Evolutionary conservation across 2,329 filamentous ascomycete genomes (phyloP).

Genomic region (Penicillium griseofulvum): DNA sequence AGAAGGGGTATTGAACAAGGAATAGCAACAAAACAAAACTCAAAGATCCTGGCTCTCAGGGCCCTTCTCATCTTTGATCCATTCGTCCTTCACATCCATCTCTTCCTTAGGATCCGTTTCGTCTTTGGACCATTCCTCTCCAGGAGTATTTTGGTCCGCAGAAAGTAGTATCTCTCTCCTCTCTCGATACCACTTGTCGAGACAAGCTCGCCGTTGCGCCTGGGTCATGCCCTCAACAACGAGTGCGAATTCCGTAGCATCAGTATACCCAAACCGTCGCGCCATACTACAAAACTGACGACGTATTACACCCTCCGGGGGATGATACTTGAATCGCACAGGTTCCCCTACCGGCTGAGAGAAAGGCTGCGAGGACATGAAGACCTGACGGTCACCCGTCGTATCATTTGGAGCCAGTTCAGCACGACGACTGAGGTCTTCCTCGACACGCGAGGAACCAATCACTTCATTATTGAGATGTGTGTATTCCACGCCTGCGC

Average conservation of each 20-base stretch:
- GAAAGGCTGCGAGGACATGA: conserved; percentile 24
- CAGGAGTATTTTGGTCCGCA: neutral
- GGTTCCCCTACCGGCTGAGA: conserved; percentile 39
- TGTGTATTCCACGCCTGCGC: conserved; percentile 88
- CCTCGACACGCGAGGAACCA: conserved; percentile 88
- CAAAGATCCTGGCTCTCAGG: neutral
- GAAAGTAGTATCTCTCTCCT: conserved; percentile 54
- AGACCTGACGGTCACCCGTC: conserved; percentile 35
- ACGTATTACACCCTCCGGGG: conserved; percentile 68
- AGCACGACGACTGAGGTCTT: conserved; percentile 73
- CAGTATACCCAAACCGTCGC: conserved; percentile 69
- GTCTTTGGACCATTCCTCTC: neutral
- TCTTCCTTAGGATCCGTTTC: neutral
- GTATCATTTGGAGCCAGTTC: conserved; percentile 46
- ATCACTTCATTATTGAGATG: conserved; percentile 96
- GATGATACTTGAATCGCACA: conserved; percentile 64
- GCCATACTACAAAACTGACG: conserved; percentile 94
- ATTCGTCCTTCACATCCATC: neutral
- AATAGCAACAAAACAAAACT: neutral
- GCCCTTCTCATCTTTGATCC: neutral
- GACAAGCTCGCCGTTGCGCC: conserved; percentile 70
- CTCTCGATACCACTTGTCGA: conserved; percentile 75
- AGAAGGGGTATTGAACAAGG: conserved; percentile 6
- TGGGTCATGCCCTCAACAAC: conserved; percentile 89
- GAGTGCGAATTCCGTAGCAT: conserved; percentile 79